Percentiles rank a stretch among this genome's conserved stretches.
Evolutionary conservation across 805 yeast species (phyloP).

Genomic region (Torulaspora quercuum): DNA sequence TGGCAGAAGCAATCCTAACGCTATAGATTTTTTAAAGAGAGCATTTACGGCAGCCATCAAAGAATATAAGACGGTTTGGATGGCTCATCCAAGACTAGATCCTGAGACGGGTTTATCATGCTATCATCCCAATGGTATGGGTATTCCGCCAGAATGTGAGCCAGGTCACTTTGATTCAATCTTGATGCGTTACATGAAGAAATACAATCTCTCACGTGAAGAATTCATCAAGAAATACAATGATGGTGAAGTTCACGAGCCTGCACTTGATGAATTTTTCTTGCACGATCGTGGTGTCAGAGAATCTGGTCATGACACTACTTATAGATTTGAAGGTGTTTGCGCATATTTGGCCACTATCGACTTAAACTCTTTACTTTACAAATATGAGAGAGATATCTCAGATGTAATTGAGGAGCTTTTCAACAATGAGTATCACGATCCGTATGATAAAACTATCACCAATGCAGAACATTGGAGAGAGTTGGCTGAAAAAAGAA

Average conservation of each 20-base stretch:
- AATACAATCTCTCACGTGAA: conserved; percentile 53
- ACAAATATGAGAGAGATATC: conserved; percentile 87
- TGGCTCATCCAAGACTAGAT: conserved; percentile 68
- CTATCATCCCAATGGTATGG: conserved; percentile 84
- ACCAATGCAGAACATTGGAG: conserved; percentile 61
- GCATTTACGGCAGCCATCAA: conserved; percentile 76
- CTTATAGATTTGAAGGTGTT: conserved; percentile 82
- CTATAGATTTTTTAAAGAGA: conserved; percentile 58
- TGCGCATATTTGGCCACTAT: conserved; percentile 90
- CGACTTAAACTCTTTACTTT: conserved; percentile 79
- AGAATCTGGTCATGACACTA: conserved; percentile 95
- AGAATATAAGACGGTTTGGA: conserved; percentile 85
- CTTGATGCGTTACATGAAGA: conserved; percentile 62
- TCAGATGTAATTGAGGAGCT: conserved; percentile 54
- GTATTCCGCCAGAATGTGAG: conserved; percentile 98
- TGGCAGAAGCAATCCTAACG: conserved; percentile 45
- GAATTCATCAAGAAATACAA: conserved; percentile 72
- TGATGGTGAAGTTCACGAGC: conserved; percentile 60
- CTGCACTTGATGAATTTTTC: conserved; percentile 82
- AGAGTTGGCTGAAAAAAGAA: conserved; percentile 53
- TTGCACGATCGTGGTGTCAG: conserved; percentile 91
- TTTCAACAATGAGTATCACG: conserved; percentile 49
- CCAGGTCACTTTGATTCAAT: conserved; percentile 77
- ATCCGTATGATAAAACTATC: conserved; percentile 37
- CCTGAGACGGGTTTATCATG: conserved; percentile 73